Evolutionary conservation across 257 asterid genomes (phyloP).

Genomic region (Nicotiana undulata): DNA sequence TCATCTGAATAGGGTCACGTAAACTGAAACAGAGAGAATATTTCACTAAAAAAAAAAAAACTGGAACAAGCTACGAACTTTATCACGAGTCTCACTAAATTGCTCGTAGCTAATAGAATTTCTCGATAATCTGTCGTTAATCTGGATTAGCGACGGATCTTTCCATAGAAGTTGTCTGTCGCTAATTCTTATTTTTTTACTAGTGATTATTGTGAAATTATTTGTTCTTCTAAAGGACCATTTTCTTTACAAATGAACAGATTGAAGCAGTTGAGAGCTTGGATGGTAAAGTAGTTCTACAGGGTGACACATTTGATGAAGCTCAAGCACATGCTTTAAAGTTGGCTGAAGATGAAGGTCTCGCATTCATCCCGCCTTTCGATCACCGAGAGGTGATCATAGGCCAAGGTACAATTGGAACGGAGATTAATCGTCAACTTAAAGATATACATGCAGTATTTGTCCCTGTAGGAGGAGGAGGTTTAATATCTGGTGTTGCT

Average conservation of each 20-base stretch:
- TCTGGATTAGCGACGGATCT: no score
- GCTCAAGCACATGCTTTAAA: conserved; percentile 70
- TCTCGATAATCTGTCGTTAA: no score
- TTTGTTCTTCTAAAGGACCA: background rate
- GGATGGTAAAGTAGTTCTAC: conserved; percentile 72
- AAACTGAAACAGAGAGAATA: no score
- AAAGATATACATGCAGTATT: conserved; percentile 62
- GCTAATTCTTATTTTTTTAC: no score
- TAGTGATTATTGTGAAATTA: background rate
- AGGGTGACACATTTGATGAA: conserved; percentile 78
- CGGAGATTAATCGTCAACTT: conserved; percentile 70
- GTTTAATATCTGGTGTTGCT: conserved; percentile 91
- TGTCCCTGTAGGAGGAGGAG: conserved; percentile 96
- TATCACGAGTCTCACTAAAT: no score
- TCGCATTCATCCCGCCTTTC: conserved; percentile 70
- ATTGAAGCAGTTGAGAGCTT: conserved; percentile 69
- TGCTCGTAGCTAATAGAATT: no score
- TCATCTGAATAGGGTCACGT: no score
- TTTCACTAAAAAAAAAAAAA: no score
- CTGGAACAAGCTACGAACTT: no score
- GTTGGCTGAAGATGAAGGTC: conserved; percentile 45
- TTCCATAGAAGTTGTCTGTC: no score
- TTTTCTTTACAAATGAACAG: conserved; percentile 13
- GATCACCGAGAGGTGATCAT: conserved; percentile 72
- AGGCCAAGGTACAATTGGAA: conserved; percentile 91